A percentile compares a stretch with the other conserved stretches of the same genome.
Evolutionary conservation across 2,329 filamentous ascomycete species (phyloP).

Genomic region (Penicillium olsonii): DNA sequence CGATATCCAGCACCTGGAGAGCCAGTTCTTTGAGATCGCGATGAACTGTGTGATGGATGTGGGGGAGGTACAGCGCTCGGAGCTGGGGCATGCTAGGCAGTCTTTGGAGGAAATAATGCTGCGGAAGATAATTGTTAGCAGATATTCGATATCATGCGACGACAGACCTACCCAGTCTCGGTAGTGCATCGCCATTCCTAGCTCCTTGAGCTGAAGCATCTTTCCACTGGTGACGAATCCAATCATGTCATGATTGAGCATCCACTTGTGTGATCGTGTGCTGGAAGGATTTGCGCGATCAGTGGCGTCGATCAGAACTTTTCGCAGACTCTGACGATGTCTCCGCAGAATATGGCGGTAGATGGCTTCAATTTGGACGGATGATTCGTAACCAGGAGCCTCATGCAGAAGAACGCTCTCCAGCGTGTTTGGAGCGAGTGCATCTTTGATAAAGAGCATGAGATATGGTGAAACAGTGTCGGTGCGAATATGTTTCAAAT

Average conservation of each 20-base stretch:
- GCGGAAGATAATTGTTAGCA: constrained; percentile 21
- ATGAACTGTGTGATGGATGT: constrained; percentile 64
- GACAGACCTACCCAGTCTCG: constrained; percentile 69
- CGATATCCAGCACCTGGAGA: constrained; percentile 74
- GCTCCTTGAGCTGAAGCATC: constrained; percentile 70
- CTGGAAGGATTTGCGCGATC: constrained; percentile 49
- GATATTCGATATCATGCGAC: constrained; percentile 8
- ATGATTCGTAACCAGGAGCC: constrained; percentile 54
- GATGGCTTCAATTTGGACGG: constrained; percentile 68
- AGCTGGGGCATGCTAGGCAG: constrained; percentile 71
- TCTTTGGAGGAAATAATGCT: constrained; percentile 78
- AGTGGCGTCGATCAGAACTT: constrained; percentile 72
- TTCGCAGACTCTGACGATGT: constrained; percentile 71
- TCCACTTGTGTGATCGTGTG: constrained; percentile 68
- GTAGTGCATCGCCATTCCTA: constrained; percentile 72
- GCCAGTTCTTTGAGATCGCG: constrained; percentile 70
- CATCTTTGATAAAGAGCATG: constrained; percentile 74
- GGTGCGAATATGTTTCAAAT: constrained; percentile 73
- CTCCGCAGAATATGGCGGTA: constrained; percentile 69
- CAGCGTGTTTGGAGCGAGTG: constrained; percentile 75
- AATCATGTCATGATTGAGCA: constrained; percentile 67
- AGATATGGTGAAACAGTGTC: constrained; percentile 70
- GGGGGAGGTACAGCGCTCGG: constrained; percentile 69
- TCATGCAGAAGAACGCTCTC: constrained; percentile 79
- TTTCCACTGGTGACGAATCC: constrained; percentile 74